Evolutionary conservation across 257 asterid genomes (phyloP).

Genomic region (Craterostigma plantagineum): DNA sequence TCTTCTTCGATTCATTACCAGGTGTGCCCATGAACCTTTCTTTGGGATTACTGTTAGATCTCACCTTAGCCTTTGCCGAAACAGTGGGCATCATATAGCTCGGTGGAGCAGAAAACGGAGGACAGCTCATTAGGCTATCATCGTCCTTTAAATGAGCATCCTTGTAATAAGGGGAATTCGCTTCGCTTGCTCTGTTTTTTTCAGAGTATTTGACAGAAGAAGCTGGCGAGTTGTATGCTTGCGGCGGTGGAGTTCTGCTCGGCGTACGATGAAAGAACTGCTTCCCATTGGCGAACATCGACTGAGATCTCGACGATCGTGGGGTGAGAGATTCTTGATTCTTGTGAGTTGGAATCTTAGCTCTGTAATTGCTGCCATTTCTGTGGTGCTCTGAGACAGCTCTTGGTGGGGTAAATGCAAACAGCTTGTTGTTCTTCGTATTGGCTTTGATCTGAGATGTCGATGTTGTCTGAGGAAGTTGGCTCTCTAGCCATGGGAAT

Average conservation of each 20-base stretch:
- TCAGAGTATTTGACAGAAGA: too few relatives aligned
- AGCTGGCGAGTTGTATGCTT: slow-evolving; percentile 19
- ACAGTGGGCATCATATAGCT: slow-evolving; percentile 77
- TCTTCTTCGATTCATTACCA: slow-evolving; percentile 43
- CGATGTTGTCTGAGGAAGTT: slow-evolving; percentile 24
- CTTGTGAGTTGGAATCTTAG: slow-evolving; percentile 13
- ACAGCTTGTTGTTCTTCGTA: slow-evolving; percentile 8
- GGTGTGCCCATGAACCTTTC: slow-evolving; percentile 63
- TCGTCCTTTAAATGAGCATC: slow-evolving; percentile 46
- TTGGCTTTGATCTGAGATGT: slow-evolving; percentile 25
- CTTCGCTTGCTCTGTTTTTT: slow-evolving; percentile 29
- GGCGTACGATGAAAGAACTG: slow-evolving; percentile 36
- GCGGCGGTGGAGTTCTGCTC: slow-evolving; percentile 27
- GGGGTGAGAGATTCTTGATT: slow-evolving; percentile 51
- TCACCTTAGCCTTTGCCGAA: slow-evolving; percentile 64
- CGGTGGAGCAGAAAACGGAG: slow-evolving; percentile 74
- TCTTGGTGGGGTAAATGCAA: slow-evolving; percentile 45
- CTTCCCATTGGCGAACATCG: slow-evolving; percentile 11
- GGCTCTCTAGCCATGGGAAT: slow-evolving; percentile 78
- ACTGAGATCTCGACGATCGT: slow-evolving; percentile 62
- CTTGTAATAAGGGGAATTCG: slow-evolving; percentile 18
- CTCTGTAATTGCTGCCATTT: slow-evolving; percentile 2
- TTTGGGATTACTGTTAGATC: slow-evolving; percentile 67
- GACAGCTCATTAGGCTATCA: slow-evolving; percentile 85
- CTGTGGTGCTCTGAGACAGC: slow-evolving; percentile 36